Base-by-base conservation (phyloP, 2,329 filamentous ascomycete species). In the Aspergillus novofumigatus region DNA sequence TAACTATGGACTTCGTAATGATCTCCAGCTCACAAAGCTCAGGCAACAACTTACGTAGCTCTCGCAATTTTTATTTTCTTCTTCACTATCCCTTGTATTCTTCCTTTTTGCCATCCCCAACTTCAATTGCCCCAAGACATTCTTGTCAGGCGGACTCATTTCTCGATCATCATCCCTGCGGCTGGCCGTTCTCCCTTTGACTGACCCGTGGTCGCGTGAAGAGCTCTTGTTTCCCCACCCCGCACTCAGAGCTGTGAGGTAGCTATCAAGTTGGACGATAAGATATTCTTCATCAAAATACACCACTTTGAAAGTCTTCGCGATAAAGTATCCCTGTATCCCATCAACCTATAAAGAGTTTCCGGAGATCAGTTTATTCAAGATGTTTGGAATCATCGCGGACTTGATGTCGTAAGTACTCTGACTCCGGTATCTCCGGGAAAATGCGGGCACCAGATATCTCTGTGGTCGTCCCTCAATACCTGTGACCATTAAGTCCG, bases 381-480 rank as follows among this genome's bases (percentile, higher is more conserved):
- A 55, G 75, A 90, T 92, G 88, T 91, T 92, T 70, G 87, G 89
- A 75, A 83, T 91, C 66, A 83, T 92, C 67, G 85, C 89, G 67
- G 89, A 90, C 76, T 79, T 91, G 67, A 79, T 92, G 74, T 90
- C 89, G 89, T 92, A 79, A 79, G 88, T 69, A 21, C 48, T 25
- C 21, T n/a, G 17, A 10, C 47, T 51, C 32, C 25, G 38, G 23
- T 35, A 21, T 20, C 51, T n/a, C 52, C 52, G 9, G 45, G 41
- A 45, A 23, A 52, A 29, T 51, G 26, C 26, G 44, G 44, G 21
- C 38, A 32, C n/a, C 29, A 44, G n/a, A 56, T 23, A 21, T 9
- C n/a, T n/a, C 29, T 25, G 47, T 49, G 42, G 28, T 32, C 20
- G 14, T 38, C 21, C 14, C 42, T 50, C 21, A 35, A 47, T 51